Base-by-base conservation (phyloP, 208 protist species). In the Kentomonas sorsogonicus region DNA sequence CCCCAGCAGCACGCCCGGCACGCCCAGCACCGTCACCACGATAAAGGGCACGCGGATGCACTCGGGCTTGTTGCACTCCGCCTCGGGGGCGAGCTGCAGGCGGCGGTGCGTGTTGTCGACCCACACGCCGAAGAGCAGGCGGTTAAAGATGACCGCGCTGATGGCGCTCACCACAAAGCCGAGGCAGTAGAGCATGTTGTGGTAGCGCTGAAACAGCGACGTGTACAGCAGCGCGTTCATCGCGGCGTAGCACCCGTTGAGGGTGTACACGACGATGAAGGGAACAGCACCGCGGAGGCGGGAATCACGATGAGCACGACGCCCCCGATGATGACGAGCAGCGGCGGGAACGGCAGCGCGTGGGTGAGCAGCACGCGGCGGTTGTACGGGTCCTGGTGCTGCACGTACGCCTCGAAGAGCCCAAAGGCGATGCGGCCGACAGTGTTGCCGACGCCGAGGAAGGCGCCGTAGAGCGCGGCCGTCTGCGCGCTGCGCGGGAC, bases 81-180 rank as follows among this genome's bases (percentile, higher is more conserved):
- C 23, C 40, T 30, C 26, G 18, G 53, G 13, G 20, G 56, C 41
- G 33, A 79, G 57, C 11, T 41, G 33, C 38, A 74, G 56, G 43
- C 58, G 59, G 30, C 41, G 39, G 54, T 80, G 74, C 57, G 69
- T 62, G 41, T 61, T 65, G 59, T 81, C 71, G 43, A 77, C 71
- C 51, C 60, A 66, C 47, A 73, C 58, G 31, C 78, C 78, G 46
- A 86, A 79, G 30, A 86, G 63, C 20, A 76, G 47, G 34, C 66
- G 74, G 66, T 85, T 81, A 48, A 81, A 81, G 61, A 54, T 60
- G 46, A 85, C 71, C 6, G 76, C 66, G 22, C 53, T 58, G n/a
- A 81, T 33, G 46, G 68, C 65, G 36, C 56, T 68, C 40, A 71
- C 72, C 29, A 74, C 16, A 44, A 76, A 81, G 11, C 62, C 60